These are phyloP conservation scores for Stephania japonica DNA, from an alignment of 164 flowering plant genomes.

Conservation along the genomic window DNA sequence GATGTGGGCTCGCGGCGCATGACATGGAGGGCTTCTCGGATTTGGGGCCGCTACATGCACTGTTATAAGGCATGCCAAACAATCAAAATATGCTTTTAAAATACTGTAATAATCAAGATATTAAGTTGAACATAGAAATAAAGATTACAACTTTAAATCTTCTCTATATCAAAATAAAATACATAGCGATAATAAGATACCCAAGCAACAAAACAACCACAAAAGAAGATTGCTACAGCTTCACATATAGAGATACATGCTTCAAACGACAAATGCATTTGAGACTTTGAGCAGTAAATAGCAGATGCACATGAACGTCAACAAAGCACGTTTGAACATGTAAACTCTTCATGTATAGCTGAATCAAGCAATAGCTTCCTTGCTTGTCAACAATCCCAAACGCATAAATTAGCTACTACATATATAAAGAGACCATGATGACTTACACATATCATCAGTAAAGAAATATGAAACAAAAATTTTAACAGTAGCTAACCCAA, in stretches of 20 bases:
- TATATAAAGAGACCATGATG: background rate
- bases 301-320: background rate
- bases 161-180: too few relatives aligned
- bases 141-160: too few relatives aligned
- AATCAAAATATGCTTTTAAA: too few relatives aligned
- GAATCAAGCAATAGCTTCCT: conserved; percentile 89
- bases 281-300: background rate
- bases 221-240: background rate
- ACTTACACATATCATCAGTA: background rate
- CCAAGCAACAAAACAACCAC: background rate
- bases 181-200: background rate
- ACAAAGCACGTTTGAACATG: conserved; percentile 73
- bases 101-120: too few relatives aligned
- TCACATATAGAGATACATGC: background rate
- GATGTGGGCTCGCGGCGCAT: too few relatives aligned
- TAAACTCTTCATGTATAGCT: conserved; percentile 98
- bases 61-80: too few relatives aligned
- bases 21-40: too few relatives aligned
- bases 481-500: background rate
- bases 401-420: background rate
- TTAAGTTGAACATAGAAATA: too few relatives aligned
- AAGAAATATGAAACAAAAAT: background rate
- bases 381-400: conserved; percentile 39
- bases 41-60: too few relatives aligned
- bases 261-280: background rate